These are phyloP conservation scores for Massarina eburnea DNA, from an alignment of 2,329 filamentous ascomycete species.

Conservation along the genomic window DNA sequence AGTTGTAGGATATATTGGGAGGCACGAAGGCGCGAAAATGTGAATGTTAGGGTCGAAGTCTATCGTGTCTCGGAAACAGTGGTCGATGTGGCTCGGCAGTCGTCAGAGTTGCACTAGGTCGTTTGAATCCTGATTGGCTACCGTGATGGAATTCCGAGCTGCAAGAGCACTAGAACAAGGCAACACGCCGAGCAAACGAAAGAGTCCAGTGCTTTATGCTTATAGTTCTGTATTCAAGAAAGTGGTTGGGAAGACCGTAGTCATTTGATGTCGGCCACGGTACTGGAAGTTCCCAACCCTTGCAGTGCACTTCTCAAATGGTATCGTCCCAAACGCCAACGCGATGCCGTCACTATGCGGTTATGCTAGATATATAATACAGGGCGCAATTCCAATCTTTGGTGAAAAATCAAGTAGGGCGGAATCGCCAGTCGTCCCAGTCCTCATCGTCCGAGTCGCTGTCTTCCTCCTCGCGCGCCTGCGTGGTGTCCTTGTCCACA, in stretches of 20 bases:
- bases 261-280: too few species aligned
- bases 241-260: too few species aligned
- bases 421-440: constrained; percentile 43
- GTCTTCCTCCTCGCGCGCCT: constrained; percentile 23
- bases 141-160: not conserved
- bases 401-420: constrained; percentile 26
- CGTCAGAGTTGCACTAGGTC: not conserved
- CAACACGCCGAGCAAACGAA: too few species aligned
- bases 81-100: not conserved
- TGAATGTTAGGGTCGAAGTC: not conserved
- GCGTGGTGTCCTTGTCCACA: constrained; percentile 11
- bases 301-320: too few species aligned
- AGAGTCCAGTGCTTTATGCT: too few species aligned
- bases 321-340: constrained; percentile 11
- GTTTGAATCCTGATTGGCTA: not conserved
- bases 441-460: constrained; percentile 43
- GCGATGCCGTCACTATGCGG: constrained; percentile 21
- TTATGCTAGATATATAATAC: constrained; percentile 20
- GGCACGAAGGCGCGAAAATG: not conserved
- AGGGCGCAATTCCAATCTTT: not conserved
- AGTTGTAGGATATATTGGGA: constrained; percentile 8
- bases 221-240: too few species aligned
- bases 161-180: not conserved
- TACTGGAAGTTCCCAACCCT: not conserved
- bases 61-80: not conserved